These are phyloP conservation scores for Hericium rajendrae DNA, from an alignment of 768 basidiomycete genomes.

Conservation along the genomic window DNA sequence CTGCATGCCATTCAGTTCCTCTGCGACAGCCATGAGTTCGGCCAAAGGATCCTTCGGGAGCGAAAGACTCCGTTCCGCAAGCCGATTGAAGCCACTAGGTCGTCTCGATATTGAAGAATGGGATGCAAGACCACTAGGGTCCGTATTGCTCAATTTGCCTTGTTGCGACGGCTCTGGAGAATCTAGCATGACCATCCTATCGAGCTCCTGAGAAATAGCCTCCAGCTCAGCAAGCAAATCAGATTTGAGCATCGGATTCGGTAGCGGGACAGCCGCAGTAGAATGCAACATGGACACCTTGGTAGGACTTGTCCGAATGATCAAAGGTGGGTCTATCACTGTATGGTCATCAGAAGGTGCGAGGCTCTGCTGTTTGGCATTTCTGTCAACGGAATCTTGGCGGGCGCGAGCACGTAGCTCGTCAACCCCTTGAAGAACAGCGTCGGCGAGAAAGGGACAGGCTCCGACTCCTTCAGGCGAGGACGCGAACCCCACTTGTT, in stretches of 20 bases:
- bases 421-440: not conserved
- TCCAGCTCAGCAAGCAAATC: constrained; percentile 1
- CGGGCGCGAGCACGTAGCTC: not conserved
- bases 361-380: not conserved
- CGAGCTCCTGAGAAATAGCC: not conserved
- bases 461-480: no score
- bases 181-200: not conserved
- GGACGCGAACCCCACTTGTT: no score
- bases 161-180: not conserved
- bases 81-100: no score
- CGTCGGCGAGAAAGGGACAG: no score
- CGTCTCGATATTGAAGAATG: not conserved
- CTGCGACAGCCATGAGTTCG: constrained; percentile 1
- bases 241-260: not conserved
- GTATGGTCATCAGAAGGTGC: not conserved
- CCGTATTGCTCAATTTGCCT: not conserved
- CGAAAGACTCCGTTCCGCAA: not conserved
- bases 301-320: no score
- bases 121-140: not conserved
- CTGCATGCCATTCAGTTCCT: not conserved
- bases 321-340: no score
- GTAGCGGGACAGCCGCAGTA: no score
- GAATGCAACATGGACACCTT: no score
- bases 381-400: not conserved
- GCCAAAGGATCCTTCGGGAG: not conserved